Percentiles rank a stretch among this genome's conserved stretches.
Evolutionary conservation across 305 asterid species (phyloP).

Genomic region (Fraxinus latifolia): DNA sequence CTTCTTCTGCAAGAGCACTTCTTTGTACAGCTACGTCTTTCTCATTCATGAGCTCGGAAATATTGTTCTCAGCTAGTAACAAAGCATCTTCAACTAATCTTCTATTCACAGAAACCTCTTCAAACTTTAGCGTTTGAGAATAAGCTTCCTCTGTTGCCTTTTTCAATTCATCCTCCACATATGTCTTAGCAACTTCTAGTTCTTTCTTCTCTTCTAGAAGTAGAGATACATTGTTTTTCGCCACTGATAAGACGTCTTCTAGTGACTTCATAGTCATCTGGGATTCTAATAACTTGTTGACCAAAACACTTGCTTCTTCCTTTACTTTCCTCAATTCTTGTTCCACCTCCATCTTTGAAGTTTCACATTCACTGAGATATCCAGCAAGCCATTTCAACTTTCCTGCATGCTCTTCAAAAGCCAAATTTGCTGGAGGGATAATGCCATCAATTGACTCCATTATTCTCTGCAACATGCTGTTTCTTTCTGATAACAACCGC

Average conservation of each 20-base stretch:
- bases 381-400: conserved; percentile 68
- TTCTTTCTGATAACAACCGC: conserved; percentile 65
- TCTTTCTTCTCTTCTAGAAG: conserved; percentile 69
- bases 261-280: conserved; percentile 46
- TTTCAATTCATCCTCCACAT: conserved; percentile 57
- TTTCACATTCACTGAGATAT: conserved; percentile 50
- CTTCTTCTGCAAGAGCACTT: conserved; percentile 47
- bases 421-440: conserved; percentile 45
- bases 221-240: conserved; percentile 46
- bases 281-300: conserved; percentile 48
- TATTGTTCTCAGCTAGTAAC: conserved; percentile 51
- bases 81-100: conserved; percentile 56
- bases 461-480: conserved; percentile 56
- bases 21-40: conserved; percentile 50
- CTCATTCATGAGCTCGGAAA: conserved; percentile 50
- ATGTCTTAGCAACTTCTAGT: conserved; percentile 53
- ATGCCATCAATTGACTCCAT: conserved; percentile 65
- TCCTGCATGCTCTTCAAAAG: conserved; percentile 56
- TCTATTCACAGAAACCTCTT: conserved; percentile 49
- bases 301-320: conserved; percentile 50
- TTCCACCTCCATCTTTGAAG: conserved; percentile 46
- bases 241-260: conserved; percentile 53
- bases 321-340: conserved; percentile 59
- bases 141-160: conserved; percentile 53
- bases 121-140: conserved; percentile 47